Evolutionary conservation across 2,329 filamentous ascomycete species (phyloP).

Genomic region (Metarhizium guizhouense): DNA sequence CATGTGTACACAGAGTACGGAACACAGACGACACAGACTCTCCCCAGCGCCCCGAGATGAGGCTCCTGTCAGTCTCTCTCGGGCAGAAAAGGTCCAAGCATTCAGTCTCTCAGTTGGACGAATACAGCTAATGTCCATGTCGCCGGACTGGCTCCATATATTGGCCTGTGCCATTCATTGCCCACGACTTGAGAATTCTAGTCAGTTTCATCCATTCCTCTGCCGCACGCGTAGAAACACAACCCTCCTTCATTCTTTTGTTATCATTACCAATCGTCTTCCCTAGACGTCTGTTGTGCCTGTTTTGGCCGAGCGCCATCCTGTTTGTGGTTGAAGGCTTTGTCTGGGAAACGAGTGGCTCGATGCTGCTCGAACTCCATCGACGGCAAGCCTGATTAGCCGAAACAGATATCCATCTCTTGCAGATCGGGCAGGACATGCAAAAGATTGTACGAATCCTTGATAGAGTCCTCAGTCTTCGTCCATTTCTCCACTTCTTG

Average conservation of each 20-base stretch:
- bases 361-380: neutral
- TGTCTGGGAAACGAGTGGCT: neutral
- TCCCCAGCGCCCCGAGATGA: too few relatives aligned
- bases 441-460: neutral
- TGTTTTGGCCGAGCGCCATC: too few relatives aligned
- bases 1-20: neutral
- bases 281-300: neutral
- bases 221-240: too few relatives aligned
- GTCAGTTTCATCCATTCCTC: too few relatives aligned
- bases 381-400: neutral
- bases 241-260: too few relatives aligned
- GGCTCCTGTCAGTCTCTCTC: too few relatives aligned
- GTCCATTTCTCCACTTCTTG: neutral
- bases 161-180: neutral
- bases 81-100: too few relatives aligned
- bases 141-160: neutral
- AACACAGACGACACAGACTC: neutral
- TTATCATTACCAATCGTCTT: neutral
- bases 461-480: neutral
- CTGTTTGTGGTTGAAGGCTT: neutral
- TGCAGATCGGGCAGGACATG: neutral
- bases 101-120: too few relatives aligned
- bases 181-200: too few relatives aligned
- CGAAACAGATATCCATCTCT: neutral
- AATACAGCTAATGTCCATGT: neutral